A percentile compares a stretch with the other conserved stretches of the same genome.
Evolutionary conservation across 495 filamentous ascomycete genomes (phyloP).

Genomic region (Tuber aestivum): DNA sequence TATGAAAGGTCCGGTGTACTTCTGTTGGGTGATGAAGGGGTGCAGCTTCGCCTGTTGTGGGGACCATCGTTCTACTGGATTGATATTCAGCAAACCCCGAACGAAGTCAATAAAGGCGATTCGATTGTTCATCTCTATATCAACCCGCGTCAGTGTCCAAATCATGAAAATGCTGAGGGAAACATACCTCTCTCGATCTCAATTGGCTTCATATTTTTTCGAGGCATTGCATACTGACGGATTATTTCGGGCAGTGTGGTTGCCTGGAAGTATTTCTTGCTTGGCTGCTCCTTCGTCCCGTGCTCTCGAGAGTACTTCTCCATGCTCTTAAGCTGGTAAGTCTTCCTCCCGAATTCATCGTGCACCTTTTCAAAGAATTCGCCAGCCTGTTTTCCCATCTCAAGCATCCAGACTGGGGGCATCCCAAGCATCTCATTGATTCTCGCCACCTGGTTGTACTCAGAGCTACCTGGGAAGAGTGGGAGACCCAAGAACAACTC

Average conservation of each 20-base stretch:
- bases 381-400: conserved; percentile 95
- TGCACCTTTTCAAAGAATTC: conserved; percentile 92
- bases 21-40: conserved; percentile 98
- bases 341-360: conserved; percentile 83
- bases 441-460: conserved; percentile 96
- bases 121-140: conserved; percentile 90
- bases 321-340: conserved; percentile 90
- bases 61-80: conserved; percentile 94
- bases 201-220: conserved; percentile 98
- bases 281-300: conserved; percentile 93
- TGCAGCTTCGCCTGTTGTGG: conserved; percentile 96
- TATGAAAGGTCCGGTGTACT: conserved; percentile 90
- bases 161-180: neutral
- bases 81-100: conserved; percentile 88
- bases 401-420: conserved; percentile 97
- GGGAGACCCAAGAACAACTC: conserved; percentile 95
- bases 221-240: conserved; percentile 91
- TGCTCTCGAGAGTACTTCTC: conserved; percentile 95
- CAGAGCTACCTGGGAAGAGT: conserved; percentile 93
- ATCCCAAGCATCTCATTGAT: conserved; percentile 98
- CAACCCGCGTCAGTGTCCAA: conserved; percentile 14
- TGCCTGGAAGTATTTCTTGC: conserved; percentile 98
- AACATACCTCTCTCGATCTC: conserved; percentile 89
- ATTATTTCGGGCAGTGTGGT: conserved; percentile 95
- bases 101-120: conserved; percentile 99